Evolutionary conservation across 2,329 filamentous ascomycete species (phyloP).

Genomic region (Lachnellula subtilissima): DNA sequence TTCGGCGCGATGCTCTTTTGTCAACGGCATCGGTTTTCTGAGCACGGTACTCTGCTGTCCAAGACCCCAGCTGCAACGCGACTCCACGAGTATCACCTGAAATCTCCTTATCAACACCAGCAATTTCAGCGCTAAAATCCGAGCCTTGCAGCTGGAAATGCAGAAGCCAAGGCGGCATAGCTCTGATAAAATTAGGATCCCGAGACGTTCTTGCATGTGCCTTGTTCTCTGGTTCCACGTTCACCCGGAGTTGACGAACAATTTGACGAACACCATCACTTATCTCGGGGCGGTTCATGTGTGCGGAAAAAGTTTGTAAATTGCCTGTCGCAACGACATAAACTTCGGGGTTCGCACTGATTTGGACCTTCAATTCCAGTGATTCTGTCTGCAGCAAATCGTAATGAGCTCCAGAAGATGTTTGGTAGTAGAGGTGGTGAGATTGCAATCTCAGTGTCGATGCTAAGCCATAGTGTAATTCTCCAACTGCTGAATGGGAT

Average conservation of each 20-base stretch:
- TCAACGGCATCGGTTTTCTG: slow-evolving; percentile 66
- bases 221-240: slow-evolving; percentile 60
- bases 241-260: slow-evolving; percentile 71
- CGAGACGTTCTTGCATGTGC: slow-evolving; percentile 43
- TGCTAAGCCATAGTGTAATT: slow-evolving; percentile 80
- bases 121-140: slow-evolving; percentile 86
- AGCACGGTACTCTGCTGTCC: slow-evolving; percentile 83
- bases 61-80: slow-evolving; percentile 80
- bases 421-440: slow-evolving; percentile 92
- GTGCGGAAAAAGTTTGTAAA: slow-evolving; percentile 81
- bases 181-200: slow-evolving; percentile 67
- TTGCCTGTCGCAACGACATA: slow-evolving; percentile 75
- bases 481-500: slow-evolving; percentile 81
- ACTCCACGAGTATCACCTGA: slow-evolving; percentile 78
- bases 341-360: slow-evolving; percentile 81
- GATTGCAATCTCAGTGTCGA: slow-evolving; percentile 79
- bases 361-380: slow-evolving; percentile 78
- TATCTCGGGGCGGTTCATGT: slow-evolving; percentile 88
- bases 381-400: slow-evolving; percentile 84
- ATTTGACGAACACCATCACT: slow-evolving; percentile 90
- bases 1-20: slow-evolving; percentile 56
- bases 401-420: slow-evolving; percentile 73
- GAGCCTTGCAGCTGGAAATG: slow-evolving; percentile 80
- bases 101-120: slow-evolving; percentile 79
- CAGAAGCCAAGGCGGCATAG: slow-evolving; percentile 76